Base-by-base conservation (phyloP, 2,329 filamentous ascomycete species). In the Waltergamsia citrina region DNA sequence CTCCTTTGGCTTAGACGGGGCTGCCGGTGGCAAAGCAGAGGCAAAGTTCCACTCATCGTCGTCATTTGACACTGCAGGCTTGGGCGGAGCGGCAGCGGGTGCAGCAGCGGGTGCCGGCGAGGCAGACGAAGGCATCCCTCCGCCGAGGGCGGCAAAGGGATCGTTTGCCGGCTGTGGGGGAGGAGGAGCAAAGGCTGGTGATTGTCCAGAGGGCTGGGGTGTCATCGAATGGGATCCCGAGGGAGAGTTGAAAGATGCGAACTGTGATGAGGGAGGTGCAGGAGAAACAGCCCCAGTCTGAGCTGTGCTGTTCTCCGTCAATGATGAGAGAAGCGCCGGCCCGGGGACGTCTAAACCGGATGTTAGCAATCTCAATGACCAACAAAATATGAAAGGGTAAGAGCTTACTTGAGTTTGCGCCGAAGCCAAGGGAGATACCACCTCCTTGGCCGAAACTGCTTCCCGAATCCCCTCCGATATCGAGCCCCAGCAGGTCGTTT, bases 11-110 rank as follows among this genome's bases (percentile, higher is more conserved):
- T 75, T 69, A 39, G 59, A 48, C 14, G 65, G 49, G 34, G 63
- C 49, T 40, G 74, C 67, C 3, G 67, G 57, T 19, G 90, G 90
- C 11, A 95, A 67, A 0, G 90, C 81, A 1, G 90, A 96, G 4
- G 85, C 78, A 54, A 96, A 96, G 17, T 78, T 83, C 88, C 90
- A 96, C 50, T 96, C 90, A 43, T 96, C 90, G 33, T 95, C 90
- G 29, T 84, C 76, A 33, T 63, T 65, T 7, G 61, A 49, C 7
- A 47, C 43, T 6, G n/a, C n/a, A 16, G 50, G 45, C 15, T 57
- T 50, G 29, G 58, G 55, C 63, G 60, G 8, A 59, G 57, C 39
- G 66, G 66, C 9, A 56, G 23, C 34, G 22, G 35, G 31, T 16
- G 33, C 57, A 4, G 63, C 64, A 30, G 66, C 67, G 38, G 65